Evolutionary conservation across 768 basidiomycete genomes (phyloP).

Genomic region (Epithele typhae): DNA sequence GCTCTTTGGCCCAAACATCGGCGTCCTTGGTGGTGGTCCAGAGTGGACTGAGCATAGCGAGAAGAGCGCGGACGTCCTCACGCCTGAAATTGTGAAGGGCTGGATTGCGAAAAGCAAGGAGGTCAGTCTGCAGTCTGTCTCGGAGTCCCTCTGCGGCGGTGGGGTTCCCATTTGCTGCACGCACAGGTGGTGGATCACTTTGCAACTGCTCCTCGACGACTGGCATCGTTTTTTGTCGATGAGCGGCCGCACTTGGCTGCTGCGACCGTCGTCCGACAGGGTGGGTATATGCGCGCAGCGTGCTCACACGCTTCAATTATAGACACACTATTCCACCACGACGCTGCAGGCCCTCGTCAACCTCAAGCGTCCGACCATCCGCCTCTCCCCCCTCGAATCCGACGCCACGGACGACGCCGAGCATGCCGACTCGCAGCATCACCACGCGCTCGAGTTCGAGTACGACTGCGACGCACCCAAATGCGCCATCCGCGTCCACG

Average conservation of each 20-base stretch:
- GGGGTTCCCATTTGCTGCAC: too few species aligned
- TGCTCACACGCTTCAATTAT: not conserved
- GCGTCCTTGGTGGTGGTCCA: slow-evolving; percentile 64
- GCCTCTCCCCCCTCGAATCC: slow-evolving; percentile 59
- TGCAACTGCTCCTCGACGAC: too few species aligned
- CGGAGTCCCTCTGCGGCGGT: not conserved
- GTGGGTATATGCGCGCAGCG: too few species aligned
- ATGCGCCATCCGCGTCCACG: slow-evolving; percentile 75
- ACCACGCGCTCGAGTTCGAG: slow-evolving; percentile 84
- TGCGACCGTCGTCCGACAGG: too few species aligned
- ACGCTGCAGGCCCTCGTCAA: slow-evolving; percentile 94
- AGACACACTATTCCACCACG: slow-evolving; percentile 83
- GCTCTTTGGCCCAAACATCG: slow-evolving; percentile 90
- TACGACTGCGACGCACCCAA: slow-evolving; percentile 90
- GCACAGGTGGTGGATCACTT: too few species aligned
- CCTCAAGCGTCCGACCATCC: slow-evolving; percentile 84
- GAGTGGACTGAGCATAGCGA: slow-evolving; percentile 64
- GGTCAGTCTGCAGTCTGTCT: slow-evolving; percentile 39
- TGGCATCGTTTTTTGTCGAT: too few species aligned
- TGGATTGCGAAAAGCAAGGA: slow-evolving; percentile 91
- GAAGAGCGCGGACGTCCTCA: slow-evolving; percentile 71
- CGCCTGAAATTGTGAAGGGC: slow-evolving; percentile 71
- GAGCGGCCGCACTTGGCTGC: too few species aligned
- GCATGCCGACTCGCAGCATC: slow-evolving; percentile 46
- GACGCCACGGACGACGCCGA: slow-evolving; percentile 40